Conservation (phyloP, 331 rosid genomes). For the Malus hybrid region DNA sequence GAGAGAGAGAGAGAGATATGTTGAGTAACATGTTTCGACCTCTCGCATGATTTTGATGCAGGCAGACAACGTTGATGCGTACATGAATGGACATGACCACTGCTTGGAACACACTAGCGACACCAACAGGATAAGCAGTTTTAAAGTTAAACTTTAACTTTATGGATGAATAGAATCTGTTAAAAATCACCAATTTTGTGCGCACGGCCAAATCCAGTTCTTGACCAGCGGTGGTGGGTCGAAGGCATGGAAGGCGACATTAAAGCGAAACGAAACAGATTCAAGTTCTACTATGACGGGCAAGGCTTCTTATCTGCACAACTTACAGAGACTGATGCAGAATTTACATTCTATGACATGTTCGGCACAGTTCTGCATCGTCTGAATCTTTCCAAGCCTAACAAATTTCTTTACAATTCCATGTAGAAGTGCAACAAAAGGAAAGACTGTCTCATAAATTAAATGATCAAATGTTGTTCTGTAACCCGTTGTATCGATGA, state of each 20-base stretch:
- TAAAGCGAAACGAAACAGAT: background rate
- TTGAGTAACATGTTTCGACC: background rate
- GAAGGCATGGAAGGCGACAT: conserved; percentile 17
- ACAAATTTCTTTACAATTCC: background rate
- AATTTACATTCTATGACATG: conserved; percentile 31
- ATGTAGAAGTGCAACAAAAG: background rate
- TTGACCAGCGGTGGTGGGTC: background rate
- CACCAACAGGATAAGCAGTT: background rate
- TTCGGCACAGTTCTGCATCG: conserved; percentile 35
- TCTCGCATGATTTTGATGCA: background rate
- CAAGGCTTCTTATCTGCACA: conserved; percentile 44
- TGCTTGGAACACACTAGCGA: conserved; percentile 8
- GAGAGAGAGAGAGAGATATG: no score
- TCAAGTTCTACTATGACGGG: conserved; percentile 46
- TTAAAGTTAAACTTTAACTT: no score
- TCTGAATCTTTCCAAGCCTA: conserved; percentile 31
- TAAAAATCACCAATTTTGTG: background rate
- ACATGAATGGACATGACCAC: conserved; percentile 17
- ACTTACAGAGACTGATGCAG: conserved; percentile 23
- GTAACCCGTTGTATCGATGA: background rate
- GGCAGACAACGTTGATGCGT: conserved; percentile 7
- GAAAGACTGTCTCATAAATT: background rate
- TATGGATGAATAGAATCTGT: no score
- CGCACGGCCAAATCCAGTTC: conserved; percentile 9
- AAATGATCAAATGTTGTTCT: background rate